Evolutionary conservation across 768 basidiomycete species (phyloP), one percentile per base, ranked within the genome.

Genomic region (Dacryopinax primogenitus): DNA sequence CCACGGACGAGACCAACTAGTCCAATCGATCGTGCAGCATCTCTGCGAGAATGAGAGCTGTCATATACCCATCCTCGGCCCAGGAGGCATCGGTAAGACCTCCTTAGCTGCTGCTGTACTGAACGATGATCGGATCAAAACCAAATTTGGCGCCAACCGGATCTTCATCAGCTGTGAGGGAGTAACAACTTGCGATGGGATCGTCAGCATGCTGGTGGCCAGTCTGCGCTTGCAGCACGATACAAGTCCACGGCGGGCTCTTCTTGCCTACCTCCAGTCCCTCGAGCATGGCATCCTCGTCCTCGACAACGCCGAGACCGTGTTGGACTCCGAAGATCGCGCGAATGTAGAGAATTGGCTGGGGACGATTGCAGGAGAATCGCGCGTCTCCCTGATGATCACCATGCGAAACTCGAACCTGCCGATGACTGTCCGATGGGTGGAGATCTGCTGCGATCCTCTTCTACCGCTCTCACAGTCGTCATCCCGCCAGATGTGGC

Each of bases 31-130:
- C 44, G 66, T 62, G 11, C 21, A 51, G 26, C 69, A 65, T 1
- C 39, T 69, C 33, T n/a, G 34, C 28, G 1, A 18, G 28, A 30
- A 58, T 23, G 65, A 58, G 26, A 11, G 13, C 34, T 62, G 23
- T 65, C 64, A 11, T 33, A 45, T 64, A 61, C 69, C 62, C 61
- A 67, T 73, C 62, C 68, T 72, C 37, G 73, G 73, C 2, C 39
- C 64, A 1, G 78, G 77, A 1, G 78, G 78, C 18, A 77, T 77
- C 67, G 77, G 78, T 18, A 79, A 79, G 67, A 77, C 78, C 1
- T 69, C 76, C 1, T 66, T 74, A 28, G 76, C 78, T 1, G 70
- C 77, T 7, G 74, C 74, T 2, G 72, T 77, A n/a, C 70, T 74
- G 37, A 69, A 75, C 33, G 65, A 72, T 30, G 33, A 65, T 16